Conservation (phyloP, 305 asterid species). For the Fraxinus sp. region DNA sequence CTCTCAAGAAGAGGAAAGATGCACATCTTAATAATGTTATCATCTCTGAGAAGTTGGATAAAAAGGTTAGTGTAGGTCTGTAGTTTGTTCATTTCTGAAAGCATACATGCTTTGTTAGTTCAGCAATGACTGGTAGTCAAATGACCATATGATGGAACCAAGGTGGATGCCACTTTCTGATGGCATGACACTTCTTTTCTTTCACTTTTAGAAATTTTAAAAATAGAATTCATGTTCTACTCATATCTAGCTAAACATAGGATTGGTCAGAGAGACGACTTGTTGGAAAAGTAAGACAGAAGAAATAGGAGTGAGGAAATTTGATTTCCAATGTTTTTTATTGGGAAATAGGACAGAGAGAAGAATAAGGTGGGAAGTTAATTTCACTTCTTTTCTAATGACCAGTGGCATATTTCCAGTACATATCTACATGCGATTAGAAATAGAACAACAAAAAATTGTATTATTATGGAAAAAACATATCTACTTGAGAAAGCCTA, state of each 20-base stretch:
- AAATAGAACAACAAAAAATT: neutral
- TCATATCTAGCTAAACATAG: neutral
- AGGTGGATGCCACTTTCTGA: neutral
- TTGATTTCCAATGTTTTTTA: neutral
- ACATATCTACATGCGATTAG: neutral
- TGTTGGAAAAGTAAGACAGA: neutral
- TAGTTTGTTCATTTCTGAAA: slow-evolving; percentile 10
- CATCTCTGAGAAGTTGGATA: slow-evolving; percentile 88
- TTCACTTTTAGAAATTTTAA: neutral
- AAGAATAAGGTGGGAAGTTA: neutral
- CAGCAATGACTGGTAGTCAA: neutral
- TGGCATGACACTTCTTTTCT: neutral
- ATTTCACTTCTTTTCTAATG: neutral
- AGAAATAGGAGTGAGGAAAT: neutral
- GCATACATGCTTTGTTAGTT: neutral
- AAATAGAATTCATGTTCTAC: neutral
- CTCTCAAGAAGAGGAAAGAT: slow-evolving; percentile 84
- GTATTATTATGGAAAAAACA: neutral
- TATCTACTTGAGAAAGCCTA: neutral
- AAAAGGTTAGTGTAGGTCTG: slow-evolving; percentile 52
- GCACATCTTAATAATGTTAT: slow-evolving; percentile 80
- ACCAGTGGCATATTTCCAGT: neutral
- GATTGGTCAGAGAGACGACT: neutral
- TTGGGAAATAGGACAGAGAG: neutral
- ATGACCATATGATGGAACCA: neutral